Evolutionary conservation across 2,329 filamentous ascomycete species (phyloP), one percentile per base, ranked within the genome.

Genomic region (Shiraia sp.): DNA sequence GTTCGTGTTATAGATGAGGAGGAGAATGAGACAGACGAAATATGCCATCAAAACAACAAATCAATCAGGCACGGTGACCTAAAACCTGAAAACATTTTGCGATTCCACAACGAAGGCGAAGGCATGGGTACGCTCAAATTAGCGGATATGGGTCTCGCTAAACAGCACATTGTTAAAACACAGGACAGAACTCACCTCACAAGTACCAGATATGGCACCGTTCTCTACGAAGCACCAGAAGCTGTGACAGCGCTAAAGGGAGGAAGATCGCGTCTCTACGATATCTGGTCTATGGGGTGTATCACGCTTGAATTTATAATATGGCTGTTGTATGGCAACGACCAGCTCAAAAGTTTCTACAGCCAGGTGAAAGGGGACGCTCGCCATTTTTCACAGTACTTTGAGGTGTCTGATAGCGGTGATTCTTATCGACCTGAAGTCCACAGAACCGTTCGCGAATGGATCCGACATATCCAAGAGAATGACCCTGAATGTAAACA

Each of bases 281-380:
- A 62, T 16, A 27, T 59, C 1, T 63, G 58, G 58, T 46, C 55
- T 0, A 53, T 63, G 49, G 60, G 60, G 6, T 63, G 58, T 31
- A 52, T 63, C 16, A 49, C 34, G 3, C 28, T 62, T 0, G 55
- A 63, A 25, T 56, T 53, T 19, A 40, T 56, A 5, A 44, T 61
- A 1, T 63, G 58, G 60, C n/a, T 62, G 0, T 14, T 62, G 0
- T 54, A 57, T 22, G 59, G 59, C 2, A 32, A 43, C 1, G 31
- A 53, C 2, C 29, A 36, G 3, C 15, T 44, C 2, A 24, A 26
- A 4, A 31, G 34, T 12, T 39, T 48, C 28, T 43, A 42, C 32
- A 29, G 33, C 12, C 32, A 37, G 23, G 13, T 46, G 7, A 16
- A 40, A 24, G 32, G 26, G 4, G 28, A 31, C 14, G 4, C 32